Conservation (phyloP, 2,329 filamentous ascomycete genomes). For the Verruconis gallopava region DNA sequence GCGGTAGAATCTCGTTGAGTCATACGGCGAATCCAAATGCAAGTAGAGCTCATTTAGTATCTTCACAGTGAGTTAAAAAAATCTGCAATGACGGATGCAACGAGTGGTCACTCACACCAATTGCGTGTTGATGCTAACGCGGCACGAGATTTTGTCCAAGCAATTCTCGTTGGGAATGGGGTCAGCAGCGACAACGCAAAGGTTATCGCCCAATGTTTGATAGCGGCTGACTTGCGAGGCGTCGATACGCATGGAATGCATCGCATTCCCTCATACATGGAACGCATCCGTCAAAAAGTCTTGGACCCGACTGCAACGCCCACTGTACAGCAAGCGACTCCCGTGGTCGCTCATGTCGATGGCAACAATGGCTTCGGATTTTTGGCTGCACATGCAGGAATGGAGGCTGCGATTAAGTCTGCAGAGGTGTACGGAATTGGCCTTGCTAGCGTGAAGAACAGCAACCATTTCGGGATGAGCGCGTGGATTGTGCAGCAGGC, state of each 20-base stretch:
- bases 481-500: constrained; percentile 72
- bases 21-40: too few species aligned
- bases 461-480: constrained; percentile 74
- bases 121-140: neutral
- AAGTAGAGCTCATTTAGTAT: too few species aligned
- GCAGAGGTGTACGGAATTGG: constrained; percentile 56
- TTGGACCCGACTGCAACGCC: constrained; percentile 50
- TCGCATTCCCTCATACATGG: constrained; percentile 65
- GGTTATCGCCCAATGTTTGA: constrained; percentile 51
- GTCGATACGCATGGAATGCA: constrained; percentile 72
- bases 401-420: constrained; percentile 54
- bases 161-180: neutral
- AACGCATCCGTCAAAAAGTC: constrained; percentile 56
- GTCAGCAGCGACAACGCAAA: neutral
- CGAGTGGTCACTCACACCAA: too few species aligned
- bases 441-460: constrained; percentile 61
- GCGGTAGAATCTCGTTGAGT: too few species aligned
- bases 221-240: constrained; percentile 63
- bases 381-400: constrained; percentile 52
- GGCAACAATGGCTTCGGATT: constrained; percentile 66
- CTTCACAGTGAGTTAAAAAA: too few species aligned
- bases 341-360: constrained; percentile 55
- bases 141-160: neutral
- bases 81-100: too few species aligned
- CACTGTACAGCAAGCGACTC: constrained; percentile 47